Evolutionary conservation across 139 green algal genomes (phyloP).

Genomic region (Astrephomene gubernaculifera): DNA sequence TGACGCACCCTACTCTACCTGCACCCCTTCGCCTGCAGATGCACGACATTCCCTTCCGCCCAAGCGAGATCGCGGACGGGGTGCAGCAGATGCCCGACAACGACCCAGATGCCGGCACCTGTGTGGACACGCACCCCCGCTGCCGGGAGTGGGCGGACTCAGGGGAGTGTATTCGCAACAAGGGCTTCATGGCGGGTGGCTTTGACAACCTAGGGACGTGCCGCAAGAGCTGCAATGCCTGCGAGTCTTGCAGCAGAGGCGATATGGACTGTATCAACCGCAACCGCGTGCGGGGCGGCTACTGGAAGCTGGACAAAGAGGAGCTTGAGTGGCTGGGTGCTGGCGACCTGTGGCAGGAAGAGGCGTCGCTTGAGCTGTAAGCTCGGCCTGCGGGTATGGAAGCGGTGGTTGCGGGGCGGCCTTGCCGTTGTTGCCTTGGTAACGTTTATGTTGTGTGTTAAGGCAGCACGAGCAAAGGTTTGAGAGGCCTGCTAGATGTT

Average conservation of each 20-base stretch:
- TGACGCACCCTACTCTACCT: neutral
- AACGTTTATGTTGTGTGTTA: too few species aligned
- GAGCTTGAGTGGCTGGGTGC: conserved; percentile 55
- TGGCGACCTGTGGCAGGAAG: neutral
- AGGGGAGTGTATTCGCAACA: conserved; percentile 70
- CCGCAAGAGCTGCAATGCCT: conserved; percentile 44
- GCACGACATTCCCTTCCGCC: conserved; percentile 48
- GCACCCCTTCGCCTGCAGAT: conserved; percentile 3
- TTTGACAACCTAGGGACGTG: conserved; percentile 41
- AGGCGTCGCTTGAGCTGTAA: conserved; percentile 31
- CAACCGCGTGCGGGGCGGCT: conserved; percentile 46
- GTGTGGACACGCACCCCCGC: conserved; percentile 43
- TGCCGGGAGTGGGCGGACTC: conserved; percentile 59
- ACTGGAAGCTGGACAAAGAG: conserved; percentile 44
- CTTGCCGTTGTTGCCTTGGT: too few species aligned
- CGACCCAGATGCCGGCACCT: conserved; percentile 53
- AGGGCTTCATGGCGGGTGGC: conserved; percentile 65
- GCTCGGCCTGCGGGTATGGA: too few species aligned
- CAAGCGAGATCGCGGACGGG: conserved; percentile 1
- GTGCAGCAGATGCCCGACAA: neutral
- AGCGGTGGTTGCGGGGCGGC: too few species aligned
- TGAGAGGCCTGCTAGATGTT: too few species aligned
- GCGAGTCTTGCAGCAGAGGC: conserved; percentile 43
- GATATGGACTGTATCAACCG: conserved; percentile 57
- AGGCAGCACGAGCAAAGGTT: too few species aligned